Evolutionary conservation across 805 yeast genomes (phyloP).

Genomic region (Yarrowia divulgata): DNA sequence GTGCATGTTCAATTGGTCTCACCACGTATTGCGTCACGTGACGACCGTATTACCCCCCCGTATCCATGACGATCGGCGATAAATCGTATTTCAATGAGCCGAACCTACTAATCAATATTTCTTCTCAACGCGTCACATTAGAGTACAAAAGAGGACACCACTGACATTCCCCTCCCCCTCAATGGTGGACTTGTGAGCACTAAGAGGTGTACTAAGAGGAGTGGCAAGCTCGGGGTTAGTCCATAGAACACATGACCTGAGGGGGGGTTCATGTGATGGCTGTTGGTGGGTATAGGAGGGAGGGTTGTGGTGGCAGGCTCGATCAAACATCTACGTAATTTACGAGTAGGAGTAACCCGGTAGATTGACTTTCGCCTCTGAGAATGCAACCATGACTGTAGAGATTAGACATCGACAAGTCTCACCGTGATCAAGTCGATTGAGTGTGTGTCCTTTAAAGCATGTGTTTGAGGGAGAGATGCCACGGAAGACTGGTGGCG

Average conservation of each 20-base stretch:
- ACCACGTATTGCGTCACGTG: neutral
- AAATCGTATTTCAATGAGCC: neutral
- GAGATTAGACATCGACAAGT: too few species aligned
- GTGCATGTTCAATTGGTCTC: neutral
- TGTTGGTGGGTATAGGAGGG: too few species aligned
- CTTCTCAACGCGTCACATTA: constrained; percentile 25
- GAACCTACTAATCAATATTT: constrained; percentile 10
- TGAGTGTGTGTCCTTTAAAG: too few species aligned
- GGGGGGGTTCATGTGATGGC: neutral
- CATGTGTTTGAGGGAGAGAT: too few species aligned
- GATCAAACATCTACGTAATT: too few species aligned
- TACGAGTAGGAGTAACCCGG: too few species aligned
- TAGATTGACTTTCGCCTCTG: too few species aligned
- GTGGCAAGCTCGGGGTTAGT: neutral
- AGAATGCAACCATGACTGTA: too few species aligned
- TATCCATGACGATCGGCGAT: neutral
- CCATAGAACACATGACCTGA: neutral
- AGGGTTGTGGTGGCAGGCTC: too few species aligned
- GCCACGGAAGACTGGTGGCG: too few species aligned
- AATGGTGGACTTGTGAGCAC: neutral
- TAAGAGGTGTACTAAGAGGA: neutral
- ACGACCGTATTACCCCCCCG: neutral
- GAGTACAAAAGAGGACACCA: constrained; percentile 4
- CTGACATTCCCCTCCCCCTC: constrained; percentile 15
- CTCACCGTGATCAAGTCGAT: too few species aligned